A percentile compares a stretch with the other conserved stretches of the same genome.
Evolutionary conservation across 768 basidiomycete species (phyloP).

Genomic region (Rhizopogon vinicolor): DNA sequence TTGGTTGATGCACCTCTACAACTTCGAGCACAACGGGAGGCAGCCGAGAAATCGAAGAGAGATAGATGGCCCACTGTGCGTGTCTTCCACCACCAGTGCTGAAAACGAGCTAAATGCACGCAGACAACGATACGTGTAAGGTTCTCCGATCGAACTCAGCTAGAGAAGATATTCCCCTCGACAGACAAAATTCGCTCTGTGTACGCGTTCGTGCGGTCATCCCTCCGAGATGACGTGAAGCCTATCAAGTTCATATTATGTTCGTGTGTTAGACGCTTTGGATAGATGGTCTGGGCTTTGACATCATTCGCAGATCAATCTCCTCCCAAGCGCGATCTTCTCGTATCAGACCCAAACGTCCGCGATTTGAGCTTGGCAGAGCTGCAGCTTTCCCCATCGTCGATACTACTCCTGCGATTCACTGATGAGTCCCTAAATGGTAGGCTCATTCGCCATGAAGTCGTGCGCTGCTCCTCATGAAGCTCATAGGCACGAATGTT

Average conservation of each 20-base stretch:
- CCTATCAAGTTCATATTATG: constrained; percentile 82
- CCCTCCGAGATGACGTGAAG: constrained; percentile 70
- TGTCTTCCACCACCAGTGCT: background rate
- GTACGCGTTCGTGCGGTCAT: constrained; percentile 77
- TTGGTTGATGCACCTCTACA: constrained; percentile 69
- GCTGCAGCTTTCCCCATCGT: constrained; percentile 75
- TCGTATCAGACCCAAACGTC: constrained; percentile 71
- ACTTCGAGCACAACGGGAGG: constrained; percentile 59
- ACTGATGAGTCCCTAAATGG: constrained; percentile 69
- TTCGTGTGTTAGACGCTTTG: constrained; percentile 32
- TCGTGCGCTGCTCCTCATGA: background rate
- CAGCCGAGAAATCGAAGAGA: constrained; percentile 50
- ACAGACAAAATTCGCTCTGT: constrained; percentile 75
- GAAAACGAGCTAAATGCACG: constrained; percentile 8
- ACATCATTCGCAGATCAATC: constrained; percentile 55
- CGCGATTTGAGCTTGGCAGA: constrained; percentile 64
- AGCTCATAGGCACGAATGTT: constrained; percentile 41
- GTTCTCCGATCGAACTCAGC: constrained; percentile 76
- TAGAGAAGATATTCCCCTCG: constrained; percentile 77
- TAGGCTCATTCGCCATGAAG: constrained; percentile 19
- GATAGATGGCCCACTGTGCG: constrained; percentile 72
- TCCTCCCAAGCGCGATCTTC: constrained; percentile 80
- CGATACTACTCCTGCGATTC: constrained; percentile 73
- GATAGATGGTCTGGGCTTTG: background rate
- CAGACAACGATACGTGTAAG: constrained; percentile 80